phyloP scores from a whole-genome alignment of 2,329 filamentous ascomycete species.

The Ophiocordyceps camponoti-leonardi region DNA sequence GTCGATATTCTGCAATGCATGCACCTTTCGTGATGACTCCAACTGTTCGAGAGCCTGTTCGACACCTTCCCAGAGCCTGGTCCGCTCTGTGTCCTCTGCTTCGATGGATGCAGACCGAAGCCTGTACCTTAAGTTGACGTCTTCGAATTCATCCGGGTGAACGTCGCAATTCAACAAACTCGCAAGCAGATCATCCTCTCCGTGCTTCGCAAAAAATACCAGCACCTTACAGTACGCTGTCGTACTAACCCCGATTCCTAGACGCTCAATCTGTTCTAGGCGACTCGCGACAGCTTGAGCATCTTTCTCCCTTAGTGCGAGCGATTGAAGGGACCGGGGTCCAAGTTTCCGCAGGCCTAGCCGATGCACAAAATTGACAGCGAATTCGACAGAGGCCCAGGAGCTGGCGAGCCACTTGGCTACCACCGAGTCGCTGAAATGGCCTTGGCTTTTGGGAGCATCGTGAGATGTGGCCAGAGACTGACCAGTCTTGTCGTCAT shows the following conservation, averaged over 20 bases:
- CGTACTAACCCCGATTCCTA: constrained; percentile 43
- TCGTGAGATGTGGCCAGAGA: background rate
- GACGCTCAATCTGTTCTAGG: constrained; percentile 40
- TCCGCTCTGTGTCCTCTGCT: constrained; percentile 19
- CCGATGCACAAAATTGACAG: constrained; percentile 51
- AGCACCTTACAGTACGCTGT: constrained; percentile 51
- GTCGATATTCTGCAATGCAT: constrained; percentile 5
- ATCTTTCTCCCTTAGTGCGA: constrained; percentile 48
- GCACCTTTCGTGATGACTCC: constrained; percentile 9
- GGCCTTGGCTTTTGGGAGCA: constrained; percentile 6
- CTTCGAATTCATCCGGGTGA: constrained; percentile 38
- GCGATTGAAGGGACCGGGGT: constrained; percentile 58
- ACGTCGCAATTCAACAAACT: constrained; percentile 30
- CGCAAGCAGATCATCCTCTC: constrained; percentile 30
- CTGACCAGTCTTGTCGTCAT: background rate
- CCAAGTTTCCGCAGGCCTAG: constrained; percentile 59
- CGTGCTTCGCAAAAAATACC: constrained; percentile 40
- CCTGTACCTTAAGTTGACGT: constrained; percentile 20
- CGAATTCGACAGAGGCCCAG: constrained; percentile 54
- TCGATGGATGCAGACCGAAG: constrained; percentile 17
- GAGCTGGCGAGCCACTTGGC: constrained; percentile 64
- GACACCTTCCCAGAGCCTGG: constrained; percentile 26
- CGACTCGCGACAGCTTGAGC: constrained; percentile 37
- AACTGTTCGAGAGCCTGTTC: constrained; percentile 11
- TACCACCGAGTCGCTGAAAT: constrained; percentile 37